A percentile compares a stretch with the other conserved stretches of the same genome.
These are phyloP conservation scores for Xylaria cubensis DNA, from an alignment of 495 filamentous ascomycete species.

Conservation along the genomic window DNA sequence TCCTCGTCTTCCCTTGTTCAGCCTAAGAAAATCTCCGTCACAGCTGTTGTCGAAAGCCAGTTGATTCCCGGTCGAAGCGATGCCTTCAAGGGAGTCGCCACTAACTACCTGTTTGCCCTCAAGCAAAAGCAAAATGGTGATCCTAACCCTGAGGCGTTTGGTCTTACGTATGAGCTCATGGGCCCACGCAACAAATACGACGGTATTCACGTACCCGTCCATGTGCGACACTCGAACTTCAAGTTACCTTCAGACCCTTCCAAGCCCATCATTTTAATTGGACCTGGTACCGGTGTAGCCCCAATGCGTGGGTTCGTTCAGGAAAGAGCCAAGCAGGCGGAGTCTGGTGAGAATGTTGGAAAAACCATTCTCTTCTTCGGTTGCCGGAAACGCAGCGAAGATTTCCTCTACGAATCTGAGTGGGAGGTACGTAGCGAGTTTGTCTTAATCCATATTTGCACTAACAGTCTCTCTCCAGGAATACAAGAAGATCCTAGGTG, in stretches of 20 bases:
- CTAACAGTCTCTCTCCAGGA: conserved; percentile 58
- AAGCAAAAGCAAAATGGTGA: conserved; percentile 98
- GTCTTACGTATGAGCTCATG: conserved; percentile 84
- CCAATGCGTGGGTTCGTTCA: conserved; percentile 96
- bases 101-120: conserved; percentile 94
- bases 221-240: conserved; percentile 98
- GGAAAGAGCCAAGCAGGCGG: conserved; percentile 82
- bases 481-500: conserved; percentile 81
- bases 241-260: conserved; percentile 95
- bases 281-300: conserved; percentile 95
- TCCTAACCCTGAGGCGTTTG: conserved; percentile 81
- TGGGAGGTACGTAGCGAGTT: conserved; percentile 78
- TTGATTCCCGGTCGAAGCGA: conserved; percentile 78
- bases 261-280: conserved; percentile 94
- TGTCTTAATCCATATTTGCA: conserved; percentile 3
- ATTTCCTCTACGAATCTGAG: conserved; percentile 91
- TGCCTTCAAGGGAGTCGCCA: conserved; percentile 91
- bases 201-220: conserved; percentile 93
- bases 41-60: conserved; percentile 89
- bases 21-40: conserved; percentile 91
- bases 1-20: conserved; percentile 95
- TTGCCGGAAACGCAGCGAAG: conserved; percentile 81
- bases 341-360: conserved; percentile 83
- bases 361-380: conserved; percentile 94
- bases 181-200: conserved; percentile 97